Conservation (phyloP, 805 yeast species). For the Priceomyces carsonii region DNA sequence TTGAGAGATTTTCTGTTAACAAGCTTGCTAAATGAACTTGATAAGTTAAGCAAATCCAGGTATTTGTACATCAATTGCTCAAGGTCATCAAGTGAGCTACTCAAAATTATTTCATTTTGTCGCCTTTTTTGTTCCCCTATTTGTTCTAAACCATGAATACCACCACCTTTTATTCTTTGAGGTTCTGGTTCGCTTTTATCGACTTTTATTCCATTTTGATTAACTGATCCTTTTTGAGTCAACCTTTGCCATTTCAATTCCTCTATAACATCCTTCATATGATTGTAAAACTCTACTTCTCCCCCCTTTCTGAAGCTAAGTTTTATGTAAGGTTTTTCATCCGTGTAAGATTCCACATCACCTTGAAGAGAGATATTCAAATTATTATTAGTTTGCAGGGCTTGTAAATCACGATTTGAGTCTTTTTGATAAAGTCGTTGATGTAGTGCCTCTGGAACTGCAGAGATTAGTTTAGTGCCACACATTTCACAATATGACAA, state of each 20-base stretch:
- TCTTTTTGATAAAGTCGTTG: constrained; percentile 1
- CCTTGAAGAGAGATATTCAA: constrained; percentile 26
- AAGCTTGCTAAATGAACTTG: constrained; percentile 37
- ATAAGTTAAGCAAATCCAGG: constrained; percentile 64
- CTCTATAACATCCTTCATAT: constrained; percentile 43
- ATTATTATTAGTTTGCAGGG: constrained; percentile 9
- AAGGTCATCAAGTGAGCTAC: constrained; percentile 72
- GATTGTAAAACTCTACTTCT: constrained; percentile 50
- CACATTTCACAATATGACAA: constrained; percentile 84
- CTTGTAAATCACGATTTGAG: background rate
- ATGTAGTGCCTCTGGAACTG: constrained; percentile 11
- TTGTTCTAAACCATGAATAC: constrained; percentile 71
- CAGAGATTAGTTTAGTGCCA: constrained; percentile 49
- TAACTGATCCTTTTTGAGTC: constrained; percentile 33
- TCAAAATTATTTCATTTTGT: constrained; percentile 61
- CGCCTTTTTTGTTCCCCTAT: constrained; percentile 54
- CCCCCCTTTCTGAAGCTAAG: constrained; percentile 79
- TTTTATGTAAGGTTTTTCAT: constrained; percentile 48
- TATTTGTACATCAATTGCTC: constrained; percentile 78
- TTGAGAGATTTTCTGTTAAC: constrained; percentile 13
- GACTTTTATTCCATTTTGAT: constrained; percentile 35
- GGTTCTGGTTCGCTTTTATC: constrained; percentile 7
- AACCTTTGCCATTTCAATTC: constrained; percentile 50
- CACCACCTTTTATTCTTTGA: constrained; percentile 36
- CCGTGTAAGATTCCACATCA: constrained; percentile 33